Evolutionary conservation across 208 protist genomes (phyloP).

Genomic region (Leishmania tarentolae): DNA sequence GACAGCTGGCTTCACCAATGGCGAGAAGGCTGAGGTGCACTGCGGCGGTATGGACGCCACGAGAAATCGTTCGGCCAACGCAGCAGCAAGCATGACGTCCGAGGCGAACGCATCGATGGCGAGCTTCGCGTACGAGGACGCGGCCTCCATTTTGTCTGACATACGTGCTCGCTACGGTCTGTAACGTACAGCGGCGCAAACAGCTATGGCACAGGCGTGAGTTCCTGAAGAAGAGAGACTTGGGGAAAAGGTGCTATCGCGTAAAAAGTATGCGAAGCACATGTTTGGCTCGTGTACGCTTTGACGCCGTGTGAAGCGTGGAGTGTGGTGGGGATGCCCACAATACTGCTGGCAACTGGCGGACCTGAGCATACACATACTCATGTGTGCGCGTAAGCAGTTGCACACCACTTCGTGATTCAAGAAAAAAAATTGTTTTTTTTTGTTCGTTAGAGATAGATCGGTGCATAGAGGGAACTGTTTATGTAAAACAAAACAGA

Average conservation of each 20-base stretch:
- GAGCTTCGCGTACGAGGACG: slow-evolving; percentile 42
- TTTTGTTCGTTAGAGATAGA: not conserved
- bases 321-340: not conserved
- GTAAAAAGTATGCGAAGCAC: not conserved
- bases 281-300: not conserved
- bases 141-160: slow-evolving; percentile 46
- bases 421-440: not conserved
- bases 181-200: slow-evolving; percentile 6
- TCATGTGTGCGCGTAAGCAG: not conserved
- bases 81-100: not conserved
- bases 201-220: not conserved
- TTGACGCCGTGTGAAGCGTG: not conserved
- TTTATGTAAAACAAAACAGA: not conserved
- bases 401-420: not conserved
- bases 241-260: not conserved
- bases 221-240: not conserved
- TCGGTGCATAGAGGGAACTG: not conserved
- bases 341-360: not conserved
- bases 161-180: slow-evolving; percentile 52
- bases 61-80: not conserved
- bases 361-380: not conserved
- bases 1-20: not conserved
- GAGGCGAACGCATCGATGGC: slow-evolving; percentile 18
- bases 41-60: not conserved
- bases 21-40: not conserved